These are phyloP conservation scores for Phytomonas sp. DNA, from an alignment of 208 protist genomes.

Conservation along the genomic window DNA sequence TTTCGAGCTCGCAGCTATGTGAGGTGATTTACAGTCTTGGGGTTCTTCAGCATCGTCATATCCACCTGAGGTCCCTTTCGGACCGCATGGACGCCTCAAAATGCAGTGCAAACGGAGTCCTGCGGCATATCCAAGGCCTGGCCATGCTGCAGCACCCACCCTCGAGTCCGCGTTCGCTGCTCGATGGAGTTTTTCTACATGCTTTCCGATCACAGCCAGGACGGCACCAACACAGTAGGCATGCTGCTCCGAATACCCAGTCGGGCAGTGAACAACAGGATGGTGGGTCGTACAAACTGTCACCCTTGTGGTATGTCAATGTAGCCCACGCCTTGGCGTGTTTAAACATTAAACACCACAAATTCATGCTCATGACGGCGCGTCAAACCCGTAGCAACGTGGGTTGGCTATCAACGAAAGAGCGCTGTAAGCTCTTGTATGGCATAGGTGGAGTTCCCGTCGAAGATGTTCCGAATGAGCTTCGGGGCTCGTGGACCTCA, in stretches of 20 bases:
- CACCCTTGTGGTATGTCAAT: constrained; percentile 72
- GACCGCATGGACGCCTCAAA: constrained; percentile 50
- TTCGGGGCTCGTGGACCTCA: constrained; percentile 41
- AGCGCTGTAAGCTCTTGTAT: constrained; percentile 80
- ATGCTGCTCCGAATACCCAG: not conserved
- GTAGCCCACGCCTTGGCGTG: constrained; percentile 65
- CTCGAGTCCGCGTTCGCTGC: constrained; percentile 28
- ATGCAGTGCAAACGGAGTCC: constrained; percentile 56
- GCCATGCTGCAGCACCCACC: constrained; percentile 82
- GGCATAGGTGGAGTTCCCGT: constrained; percentile 35
- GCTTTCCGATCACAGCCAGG: constrained; percentile 33
- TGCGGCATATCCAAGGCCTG: constrained; percentile 54
- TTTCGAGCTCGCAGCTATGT: constrained; percentile 73
- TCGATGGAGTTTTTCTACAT: constrained; percentile 82
- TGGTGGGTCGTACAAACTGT: constrained; percentile 28
- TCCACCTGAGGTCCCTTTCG: constrained; percentile 74
- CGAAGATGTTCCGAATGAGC: constrained; percentile 30
- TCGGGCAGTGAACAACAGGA: constrained; percentile 16
- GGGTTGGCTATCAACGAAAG: constrained; percentile 29
- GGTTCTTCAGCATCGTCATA: constrained; percentile 79
- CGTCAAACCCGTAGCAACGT: constrained; percentile 52
- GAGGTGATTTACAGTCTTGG: constrained; percentile 72
- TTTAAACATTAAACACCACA: constrained; percentile 57
- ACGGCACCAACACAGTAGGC: not conserved
- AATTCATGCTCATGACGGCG: constrained; percentile 74